Conservation (phyloP, 2,329 filamentous ascomycete genomes). For the Elsinoe australis region DNA sequence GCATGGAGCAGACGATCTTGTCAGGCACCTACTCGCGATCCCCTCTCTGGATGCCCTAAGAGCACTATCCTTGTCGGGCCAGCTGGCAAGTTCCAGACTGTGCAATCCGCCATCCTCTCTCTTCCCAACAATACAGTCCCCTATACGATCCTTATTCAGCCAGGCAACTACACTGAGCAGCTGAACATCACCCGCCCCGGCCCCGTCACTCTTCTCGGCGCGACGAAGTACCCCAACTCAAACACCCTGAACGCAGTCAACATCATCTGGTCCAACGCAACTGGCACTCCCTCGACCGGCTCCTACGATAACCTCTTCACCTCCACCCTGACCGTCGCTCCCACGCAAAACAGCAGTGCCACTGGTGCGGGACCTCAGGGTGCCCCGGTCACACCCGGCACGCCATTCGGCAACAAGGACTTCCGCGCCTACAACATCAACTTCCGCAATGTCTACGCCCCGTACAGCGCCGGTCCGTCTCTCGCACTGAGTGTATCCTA, state of each 20-base stretch:
- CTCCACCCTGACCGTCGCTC: constrained; percentile 54
- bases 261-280: constrained; percentile 52
- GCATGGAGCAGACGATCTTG: constrained; percentile 25
- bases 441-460: constrained; percentile 53
- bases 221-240: constrained; percentile 43
- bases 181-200: constrained; percentile 57
- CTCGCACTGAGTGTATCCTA: constrained; percentile 54
- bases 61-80: constrained; percentile 29
- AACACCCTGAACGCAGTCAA: constrained; percentile 47
- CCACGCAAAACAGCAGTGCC: constrained; percentile 54
- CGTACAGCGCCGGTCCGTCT: constrained; percentile 48
- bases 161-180: constrained; percentile 56
- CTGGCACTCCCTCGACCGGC: constrained; percentile 36
- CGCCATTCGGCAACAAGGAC: constrained; percentile 55
- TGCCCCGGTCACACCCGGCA: constrained; percentile 51
- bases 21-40: constrained; percentile 32
- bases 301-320: constrained; percentile 56
- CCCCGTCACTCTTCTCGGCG: constrained; percentile 55
- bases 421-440: constrained; percentile 62
- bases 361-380: constrained; percentile 57
- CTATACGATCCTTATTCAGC: constrained; percentile 51
- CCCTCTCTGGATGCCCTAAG: constrained; percentile 35
- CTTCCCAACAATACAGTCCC: constrained; percentile 40
- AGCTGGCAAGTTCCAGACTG: constrained; percentile 27
- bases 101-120: constrained; percentile 44